Evolutionary conservation across 768 basidiomycete species (phyloP), one percentile per base, ranked within the genome.

Genomic region (Obba rivulosa): DNA sequence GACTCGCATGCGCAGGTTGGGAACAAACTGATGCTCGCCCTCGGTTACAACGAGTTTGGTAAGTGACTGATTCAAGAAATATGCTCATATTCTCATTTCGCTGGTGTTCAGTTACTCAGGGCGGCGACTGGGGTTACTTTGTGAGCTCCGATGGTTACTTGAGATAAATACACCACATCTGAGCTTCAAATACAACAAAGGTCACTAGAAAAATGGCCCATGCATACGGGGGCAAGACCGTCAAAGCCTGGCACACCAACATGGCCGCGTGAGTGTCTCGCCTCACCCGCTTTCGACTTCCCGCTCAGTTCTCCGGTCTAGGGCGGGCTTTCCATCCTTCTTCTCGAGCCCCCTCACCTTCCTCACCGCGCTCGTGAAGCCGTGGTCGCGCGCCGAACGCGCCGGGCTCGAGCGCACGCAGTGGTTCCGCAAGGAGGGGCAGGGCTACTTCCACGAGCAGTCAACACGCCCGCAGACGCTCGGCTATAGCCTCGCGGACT

Each of bases 241-340:
- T 58, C 55, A 80, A 77, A 57, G 78, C 76, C 1, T 78, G 73
- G 69, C 78, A 80, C 55, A 73, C 76, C 2, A 80, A 78, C 50
- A 57, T 71, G 41, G 68, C 72, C 1, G 0, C 67, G 77, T 78
- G 51, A 49, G 72, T 58, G 1, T 42, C 31, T 31, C 13, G 5
- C 28, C 28, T 31, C 28, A 5, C n/a, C 38, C 20, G 20, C 37
- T 14, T n/a, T 21, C 20, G 9, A 18, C 1, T 8, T 18, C 16
- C 21, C 23, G 34, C 37, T 36, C 16, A 39, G 5, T n/a, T 4
- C n/a, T 31, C 18, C 34, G 2, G 4, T 5, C 11, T 17, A 55
- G 53, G 1, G 20, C 16, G 31, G 3, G 40, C 3, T 43, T 37
- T 4, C 54, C 54, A 1, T 28, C 28, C 9, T 17, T 50, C 16